Evolutionary conservation across 1,284 basidiomycete species (phyloP), one percentile per base, ranked within the genome.

Genomic region (Ceratobasidium papillatum): DNA sequence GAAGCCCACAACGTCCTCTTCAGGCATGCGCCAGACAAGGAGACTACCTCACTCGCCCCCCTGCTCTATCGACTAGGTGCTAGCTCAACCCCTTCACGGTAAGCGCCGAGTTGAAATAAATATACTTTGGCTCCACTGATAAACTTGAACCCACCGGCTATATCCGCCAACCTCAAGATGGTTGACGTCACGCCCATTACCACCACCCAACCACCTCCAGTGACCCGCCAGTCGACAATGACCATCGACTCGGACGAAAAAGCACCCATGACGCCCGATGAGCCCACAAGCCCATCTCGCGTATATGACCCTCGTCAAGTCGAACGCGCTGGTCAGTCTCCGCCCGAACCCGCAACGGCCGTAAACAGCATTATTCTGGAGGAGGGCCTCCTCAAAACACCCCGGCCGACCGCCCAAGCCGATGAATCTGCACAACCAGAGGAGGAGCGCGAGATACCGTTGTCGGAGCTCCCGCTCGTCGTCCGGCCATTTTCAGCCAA

Each of bases 401-500:
- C 25, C 41, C 19, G 30, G 22, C 27, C 36, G 22, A 17, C 30
- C 27, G 38, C 54, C 32, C 32, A 7, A n/a, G 45, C 45, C 45
- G 36, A 30, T 43, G 32, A 38, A 12, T 27, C 36, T 30, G 14
- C 43, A 7, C 36, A 58, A 12, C 30, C 56, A 12, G 54, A 58
- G 8, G 8, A 36, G 3, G 68, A 61, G 49, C 41, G 14, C 27
- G 56, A 71, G 56, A 45, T 36, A 7, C 68, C 68, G n/a, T 17
- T 22, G 0, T 4, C 3, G 3, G 68, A 71, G 56, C 56, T 71
- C 14, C 68, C 68, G 3, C 54, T 71, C 14, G 56, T 71, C 38
- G 68, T 71, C 3, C 68, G 68, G 1, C 68, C 68, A 3, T 71
- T 71, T 59, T 59, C 54, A 32, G 68, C 68, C 68, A 71, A 71